Evolutionary conservation across 2,329 filamentous ascomycete species (phyloP).

Genomic region (Fusarium lateritium): DNA sequence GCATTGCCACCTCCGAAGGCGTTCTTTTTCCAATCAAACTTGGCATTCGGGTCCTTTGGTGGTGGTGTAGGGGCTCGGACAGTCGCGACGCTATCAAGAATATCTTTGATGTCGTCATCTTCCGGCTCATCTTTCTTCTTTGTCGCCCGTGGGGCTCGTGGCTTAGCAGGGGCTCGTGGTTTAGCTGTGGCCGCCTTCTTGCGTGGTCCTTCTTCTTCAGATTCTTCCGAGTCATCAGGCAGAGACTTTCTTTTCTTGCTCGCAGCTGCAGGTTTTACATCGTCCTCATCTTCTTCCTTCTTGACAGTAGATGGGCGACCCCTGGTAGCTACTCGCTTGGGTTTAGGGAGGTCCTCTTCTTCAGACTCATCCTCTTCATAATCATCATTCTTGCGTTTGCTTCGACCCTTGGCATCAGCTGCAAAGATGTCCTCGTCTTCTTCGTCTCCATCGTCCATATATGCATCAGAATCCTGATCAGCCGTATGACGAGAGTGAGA

Average conservation of each 20-base stretch:
- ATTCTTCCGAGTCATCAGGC: conserved; percentile 67
- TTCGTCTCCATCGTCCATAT: conserved; percentile 77
- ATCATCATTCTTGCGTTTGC: conserved; percentile 79
- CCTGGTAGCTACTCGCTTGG: conserved; percentile 69
- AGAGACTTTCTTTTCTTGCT: conserved; percentile 73
- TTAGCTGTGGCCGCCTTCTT: conserved; percentile 74
- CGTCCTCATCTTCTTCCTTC: conserved; percentile 41
- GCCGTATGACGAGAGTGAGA: conserved; percentile 58
- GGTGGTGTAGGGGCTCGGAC: conserved; percentile 89
- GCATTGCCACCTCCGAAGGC: conserved; percentile 71
- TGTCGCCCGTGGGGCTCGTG: conserved; percentile 60
- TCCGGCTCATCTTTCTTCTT: conserved; percentile 79
- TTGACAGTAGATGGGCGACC: conserved; percentile 49
- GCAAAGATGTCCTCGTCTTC: conserved; percentile 88
- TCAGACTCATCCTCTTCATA: conserved; percentile 83
- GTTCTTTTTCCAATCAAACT: conserved; percentile 84
- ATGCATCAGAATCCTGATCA: conserved; percentile 70
- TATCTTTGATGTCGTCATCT: conserved; percentile 80
- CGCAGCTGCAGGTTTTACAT: conserved; percentile 52
- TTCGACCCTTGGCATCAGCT: conserved; percentile 75
- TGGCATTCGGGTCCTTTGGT: conserved; percentile 75
- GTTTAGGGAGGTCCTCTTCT: conserved; percentile 74
- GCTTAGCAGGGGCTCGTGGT: conserved; percentile 70
- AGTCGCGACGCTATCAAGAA: conserved; percentile 88
- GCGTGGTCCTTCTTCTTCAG: conserved; percentile 71